Percentiles rank a stretch among this genome's conserved stretches.
phyloP scores from a whole-genome alignment of 139 green algal genomes.

The Asterochloris erici region DNA sequence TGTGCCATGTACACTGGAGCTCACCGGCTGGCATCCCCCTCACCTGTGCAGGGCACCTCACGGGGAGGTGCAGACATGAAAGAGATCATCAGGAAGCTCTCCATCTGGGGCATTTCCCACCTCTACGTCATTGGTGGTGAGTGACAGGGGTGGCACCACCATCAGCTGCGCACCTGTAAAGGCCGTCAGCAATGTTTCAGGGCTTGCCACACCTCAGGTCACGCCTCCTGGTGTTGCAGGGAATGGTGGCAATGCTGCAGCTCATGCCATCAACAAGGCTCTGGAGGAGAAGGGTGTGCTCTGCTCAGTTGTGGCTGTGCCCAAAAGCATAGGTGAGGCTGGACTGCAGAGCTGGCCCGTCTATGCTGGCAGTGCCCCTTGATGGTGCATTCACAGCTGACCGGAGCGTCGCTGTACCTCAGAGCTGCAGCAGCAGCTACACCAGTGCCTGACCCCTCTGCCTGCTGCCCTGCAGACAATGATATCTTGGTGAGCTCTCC shows the following conservation, averaged over 20 bases:
- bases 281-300: constrained; percentile 66
- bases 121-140: constrained; percentile 73
- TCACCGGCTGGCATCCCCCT: too few relatives aligned
- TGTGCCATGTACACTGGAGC: too few relatives aligned
- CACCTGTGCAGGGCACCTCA: constrained; percentile 76
- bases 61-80: constrained; percentile 88
- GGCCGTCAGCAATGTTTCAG: neutral
- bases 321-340: constrained; percentile 96
- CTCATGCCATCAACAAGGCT: constrained; percentile 81
- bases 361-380: constrained; percentile 24
- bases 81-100: constrained; percentile 87
- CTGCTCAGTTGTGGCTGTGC: constrained; percentile 83
- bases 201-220: neutral
- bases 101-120: constrained; percentile 90
- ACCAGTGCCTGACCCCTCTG: too few relatives aligned
- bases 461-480: too few relatives aligned
- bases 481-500: too few relatives aligned
- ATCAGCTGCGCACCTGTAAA: too few relatives aligned
- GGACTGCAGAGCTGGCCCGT: constrained; percentile 42
- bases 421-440: too few relatives aligned
- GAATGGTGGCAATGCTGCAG: constrained; percentile 84
- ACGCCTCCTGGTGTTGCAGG: constrained; percentile 46
- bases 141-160: constrained; percentile 19
- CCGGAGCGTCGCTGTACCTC: too few relatives aligned
- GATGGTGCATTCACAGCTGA: too few relatives aligned